A percentile compares a stretch with the other conserved stretches of the same genome.
Conservation (phyloP, 345 rosid genomes). For the Moricandia moricandioides region DNA sequence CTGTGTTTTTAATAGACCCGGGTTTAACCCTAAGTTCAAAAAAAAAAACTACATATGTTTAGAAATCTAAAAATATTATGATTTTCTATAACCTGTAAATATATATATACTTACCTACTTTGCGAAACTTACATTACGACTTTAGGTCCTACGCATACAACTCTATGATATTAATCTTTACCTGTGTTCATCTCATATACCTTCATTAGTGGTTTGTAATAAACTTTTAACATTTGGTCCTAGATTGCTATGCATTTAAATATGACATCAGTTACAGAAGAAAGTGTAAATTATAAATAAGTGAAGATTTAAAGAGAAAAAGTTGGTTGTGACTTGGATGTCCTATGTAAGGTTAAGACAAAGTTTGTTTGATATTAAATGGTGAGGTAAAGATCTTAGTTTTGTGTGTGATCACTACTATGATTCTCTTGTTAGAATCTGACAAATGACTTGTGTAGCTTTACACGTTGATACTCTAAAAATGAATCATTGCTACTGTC, state of each 20-base stretch:
- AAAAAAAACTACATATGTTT: neutral
- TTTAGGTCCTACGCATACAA: neutral
- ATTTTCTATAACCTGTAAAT: neutral
- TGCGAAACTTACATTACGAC: neutral
- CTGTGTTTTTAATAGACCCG: too few species aligned
- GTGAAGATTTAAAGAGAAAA: conserved; percentile 27
- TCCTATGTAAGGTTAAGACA: conserved; percentile 30
- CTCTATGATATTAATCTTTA: neutral
- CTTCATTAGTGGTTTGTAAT: neutral
- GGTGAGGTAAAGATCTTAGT: conserved; percentile 31
- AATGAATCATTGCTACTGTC: too few species aligned
- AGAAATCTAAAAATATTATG: neutral
- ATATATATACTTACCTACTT: neutral
- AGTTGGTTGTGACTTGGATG: conserved; percentile 25
- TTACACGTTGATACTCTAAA: too few species aligned
- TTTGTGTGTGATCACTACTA: conserved; percentile 33
- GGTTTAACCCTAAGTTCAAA: too few species aligned
- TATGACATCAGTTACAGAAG: neutral
- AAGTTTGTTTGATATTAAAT: conserved; percentile 24
- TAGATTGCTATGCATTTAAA: conserved; percentile 5
- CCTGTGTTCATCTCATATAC: too few species aligned
- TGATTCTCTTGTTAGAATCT: conserved; percentile 31
- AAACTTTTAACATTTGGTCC: neutral
- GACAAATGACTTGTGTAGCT: conserved; percentile 27
- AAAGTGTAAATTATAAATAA: neutral